phyloP scores from a whole-genome alignment of 139 green algal species.

The Closterium sp. region DNA sequence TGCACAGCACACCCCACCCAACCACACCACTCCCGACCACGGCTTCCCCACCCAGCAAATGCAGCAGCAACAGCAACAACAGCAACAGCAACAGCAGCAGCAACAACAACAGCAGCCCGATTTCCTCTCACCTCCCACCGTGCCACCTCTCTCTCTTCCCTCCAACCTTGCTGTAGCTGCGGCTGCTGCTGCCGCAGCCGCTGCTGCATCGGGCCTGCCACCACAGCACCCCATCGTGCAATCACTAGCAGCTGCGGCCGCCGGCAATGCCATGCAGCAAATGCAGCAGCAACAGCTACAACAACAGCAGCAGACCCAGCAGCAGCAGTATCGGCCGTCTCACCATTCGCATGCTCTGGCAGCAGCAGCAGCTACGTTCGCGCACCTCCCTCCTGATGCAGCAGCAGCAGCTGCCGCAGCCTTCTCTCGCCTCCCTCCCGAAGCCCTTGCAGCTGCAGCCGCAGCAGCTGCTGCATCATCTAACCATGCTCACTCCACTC shows the following conservation, averaged over 20 bases:
- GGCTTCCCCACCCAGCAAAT: neutral
- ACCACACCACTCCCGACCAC: neutral
- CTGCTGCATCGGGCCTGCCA: neutral
- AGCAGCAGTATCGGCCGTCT: neutral
- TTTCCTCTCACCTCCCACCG: neutral
- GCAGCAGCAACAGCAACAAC: neutral
- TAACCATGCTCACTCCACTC: neutral
- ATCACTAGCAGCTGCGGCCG: neutral
- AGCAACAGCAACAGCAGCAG: conserved; percentile 10
- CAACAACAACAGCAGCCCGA: neutral
- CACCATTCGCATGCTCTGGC: neutral
- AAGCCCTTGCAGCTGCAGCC: neutral
- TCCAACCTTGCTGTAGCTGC: neutral
- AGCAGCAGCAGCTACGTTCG: neutral
- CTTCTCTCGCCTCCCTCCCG: neutral
- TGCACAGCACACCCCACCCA: neutral
- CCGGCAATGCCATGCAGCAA: neutral
- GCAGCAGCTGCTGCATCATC: neutral
- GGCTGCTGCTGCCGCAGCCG: neutral
- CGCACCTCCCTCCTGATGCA: neutral
- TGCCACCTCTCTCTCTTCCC: neutral
- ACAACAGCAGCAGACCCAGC: neutral
- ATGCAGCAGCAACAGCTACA: neutral
- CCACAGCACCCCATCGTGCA: neutral
- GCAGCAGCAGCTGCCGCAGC: neutral